These are phyloP conservation scores for Pseudozyma tsukubaensis DNA, from an alignment of 1,284 basidiomycete species.

Conservation along the genomic window DNA sequence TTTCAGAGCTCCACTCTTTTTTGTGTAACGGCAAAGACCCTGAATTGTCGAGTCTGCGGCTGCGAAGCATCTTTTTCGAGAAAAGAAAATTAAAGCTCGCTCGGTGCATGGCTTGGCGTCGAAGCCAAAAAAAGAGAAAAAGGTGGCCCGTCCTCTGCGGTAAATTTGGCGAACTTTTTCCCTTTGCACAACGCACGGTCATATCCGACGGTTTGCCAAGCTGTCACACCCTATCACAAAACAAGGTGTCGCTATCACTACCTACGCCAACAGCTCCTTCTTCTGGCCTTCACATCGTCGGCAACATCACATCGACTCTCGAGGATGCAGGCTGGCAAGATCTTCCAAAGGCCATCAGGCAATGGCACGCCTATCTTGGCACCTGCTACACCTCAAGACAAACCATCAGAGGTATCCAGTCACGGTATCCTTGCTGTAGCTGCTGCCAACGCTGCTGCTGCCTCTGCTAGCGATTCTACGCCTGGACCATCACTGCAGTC, in stretches of 20 bases:
- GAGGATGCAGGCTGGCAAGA: constrained; percentile 38
- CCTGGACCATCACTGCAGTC: constrained; percentile 12
- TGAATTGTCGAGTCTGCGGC: background rate
- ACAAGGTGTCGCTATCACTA: background rate
- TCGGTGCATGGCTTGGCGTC: background rate
- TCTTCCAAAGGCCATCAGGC: constrained; percentile 40
- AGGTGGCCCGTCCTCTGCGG: constrained; percentile 1
- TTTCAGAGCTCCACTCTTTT: too few species aligned
- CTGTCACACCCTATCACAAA: too few species aligned
- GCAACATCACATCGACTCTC: background rate
- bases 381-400: constrained; percentile 26
- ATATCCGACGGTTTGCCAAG: background rate
- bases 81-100: background rate
- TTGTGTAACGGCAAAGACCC: background rate
- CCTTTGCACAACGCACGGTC: background rate
- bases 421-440: constrained; percentile 31
- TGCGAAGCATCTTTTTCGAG: background rate
- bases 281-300: background rate
- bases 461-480: background rate
- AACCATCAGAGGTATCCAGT: constrained; percentile 10
- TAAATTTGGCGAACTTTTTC: background rate
- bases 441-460: constrained; percentile 24
- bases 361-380: constrained; percentile 48
- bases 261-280: background rate
- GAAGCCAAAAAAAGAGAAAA: background rate